Evolutionary conservation across 148 eudicot genomes (phyloP), one percentile per base, ranked within the genome.

Genomic region (Rhododendron griersonianum): DNA sequence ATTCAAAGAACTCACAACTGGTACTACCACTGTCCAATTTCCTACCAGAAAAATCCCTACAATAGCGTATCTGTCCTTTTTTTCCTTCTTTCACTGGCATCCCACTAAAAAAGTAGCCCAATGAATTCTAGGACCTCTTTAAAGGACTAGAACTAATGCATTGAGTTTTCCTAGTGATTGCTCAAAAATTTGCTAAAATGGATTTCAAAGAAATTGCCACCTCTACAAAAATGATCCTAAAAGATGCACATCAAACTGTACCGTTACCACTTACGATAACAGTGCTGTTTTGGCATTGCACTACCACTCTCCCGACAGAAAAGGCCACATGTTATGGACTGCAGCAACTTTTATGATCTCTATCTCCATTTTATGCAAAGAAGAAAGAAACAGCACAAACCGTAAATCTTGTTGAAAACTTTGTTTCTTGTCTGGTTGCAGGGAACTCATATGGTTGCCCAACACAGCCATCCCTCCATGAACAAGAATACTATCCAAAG

Each of bases 1-100:
- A 71, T 51, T 90, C 85, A 91, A 90, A 86, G 89, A 84, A 81
- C 86, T 90, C 83, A 84, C 81, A 53, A 81, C 28, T 84, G 98
- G 95, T 94, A 94, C 86, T 83, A 82, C 41, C 59, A 74, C 81
- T 69, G 73, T 65, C 59, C 39, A 67, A 47, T 19, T 69, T 48
- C 25, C 78, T 50, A 47, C 15, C 51, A 14, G 3, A 37, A 81
- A 37, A 47, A 44, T 83, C 16, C 41, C 37, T 7, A 28, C 14
- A 25, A 33, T 25, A 82, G 18, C 28, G 39, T 19, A 48, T 8
- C 61, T 11, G 11, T 81, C 57, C 4, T 21, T 0, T 77, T 21
- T 44, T 11, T 39, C 25, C 23, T 11, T 3, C 67, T 65, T 63
- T 11, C 30, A 11, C 10, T 37, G 50, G 57, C 78, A 19, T 67